These are phyloP conservation scores for Ophiosphaerella narmari DNA, from an alignment of 2,329 filamentous ascomycete species.

Conservation along the genomic window DNA sequence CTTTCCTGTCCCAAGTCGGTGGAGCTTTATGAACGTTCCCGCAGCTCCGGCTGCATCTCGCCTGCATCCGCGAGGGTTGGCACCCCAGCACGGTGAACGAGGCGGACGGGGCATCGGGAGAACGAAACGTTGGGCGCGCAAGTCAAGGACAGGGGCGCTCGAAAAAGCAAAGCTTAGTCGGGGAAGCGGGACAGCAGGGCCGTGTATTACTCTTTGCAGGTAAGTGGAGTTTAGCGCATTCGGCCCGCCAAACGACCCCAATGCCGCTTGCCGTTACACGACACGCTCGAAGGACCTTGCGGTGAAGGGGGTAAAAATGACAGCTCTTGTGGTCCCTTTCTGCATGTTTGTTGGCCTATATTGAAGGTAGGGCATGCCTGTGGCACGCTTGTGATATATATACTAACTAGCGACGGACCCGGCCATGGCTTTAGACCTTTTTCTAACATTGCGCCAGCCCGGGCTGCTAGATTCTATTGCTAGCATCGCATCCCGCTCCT, in stretches of 20 bases:
- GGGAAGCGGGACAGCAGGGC: slow-evolving; percentile 24
- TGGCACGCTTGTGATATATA: slow-evolving; percentile 21
- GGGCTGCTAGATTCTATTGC: slow-evolving; percentile 17
- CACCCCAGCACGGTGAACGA: slow-evolving; percentile 22
- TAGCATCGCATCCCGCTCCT: slow-evolving; percentile 18
- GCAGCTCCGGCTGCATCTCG: slow-evolving; percentile 21
- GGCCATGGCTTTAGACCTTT: slow-evolving; percentile 25
- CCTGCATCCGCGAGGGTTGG: slow-evolving; percentile 26
- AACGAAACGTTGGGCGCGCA: slow-evolving; percentile 29
- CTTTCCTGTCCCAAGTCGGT: slow-evolving; percentile 15
- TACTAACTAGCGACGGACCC: slow-evolving; percentile 21
- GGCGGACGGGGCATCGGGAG: slow-evolving; percentile 36
- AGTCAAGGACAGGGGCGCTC: slow-evolving; percentile 15
- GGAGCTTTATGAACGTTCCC: slow-evolving; percentile 26
- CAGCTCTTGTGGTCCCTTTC: slow-evolving; percentile 30
- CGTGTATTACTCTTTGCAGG: slow-evolving; percentile 19
- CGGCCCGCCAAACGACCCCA: slow-evolving; percentile 35
- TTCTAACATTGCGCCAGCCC: slow-evolving; percentile 23
- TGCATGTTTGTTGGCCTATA: slow-evolving; percentile 31
- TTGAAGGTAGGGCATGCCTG: slow-evolving; percentile 24
- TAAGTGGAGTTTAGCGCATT: slow-evolving; percentile 20
- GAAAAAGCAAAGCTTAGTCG: slow-evolving; percentile 24
- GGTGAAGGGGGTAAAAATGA: slow-evolving; percentile 33
- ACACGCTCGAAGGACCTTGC: slow-evolving; percentile 28
- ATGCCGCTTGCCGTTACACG: slow-evolving; percentile 34